phyloP scores from a whole-genome alignment of 129 eudicot genomes.

The Flaveria trinervia region DNA sequence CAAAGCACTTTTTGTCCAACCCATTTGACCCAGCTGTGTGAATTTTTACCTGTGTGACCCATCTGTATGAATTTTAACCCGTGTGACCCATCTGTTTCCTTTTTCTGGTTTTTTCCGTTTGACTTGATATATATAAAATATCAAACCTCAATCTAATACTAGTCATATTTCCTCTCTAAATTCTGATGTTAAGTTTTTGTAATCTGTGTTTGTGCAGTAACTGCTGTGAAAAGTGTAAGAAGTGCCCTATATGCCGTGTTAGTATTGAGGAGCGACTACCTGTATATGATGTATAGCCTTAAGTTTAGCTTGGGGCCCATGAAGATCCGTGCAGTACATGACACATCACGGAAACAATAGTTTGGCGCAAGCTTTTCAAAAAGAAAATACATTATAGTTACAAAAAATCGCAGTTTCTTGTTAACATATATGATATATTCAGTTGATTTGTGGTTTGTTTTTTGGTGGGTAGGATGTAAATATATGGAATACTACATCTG shows the following conservation, averaged over 20 bases:
- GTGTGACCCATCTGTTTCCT: not conserved
- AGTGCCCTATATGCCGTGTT: constrained; percentile 83
- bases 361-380: constrained; percentile 23
- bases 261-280: constrained; percentile 64
- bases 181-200: not conserved
- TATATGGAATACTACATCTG: constrained; percentile 32
- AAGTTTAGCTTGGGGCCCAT: not conserved
- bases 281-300: constrained; percentile 65
- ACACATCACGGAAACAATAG: constrained; percentile 18
- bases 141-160: not conserved
- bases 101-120: not conserved
- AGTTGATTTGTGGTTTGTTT: constrained; percentile 23
- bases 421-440: constrained; percentile 14
- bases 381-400: constrained; percentile 19
- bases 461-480: constrained; percentile 42
- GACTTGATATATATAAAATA: not conserved
- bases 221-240: constrained; percentile 79
- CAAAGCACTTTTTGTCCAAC: not conserved
- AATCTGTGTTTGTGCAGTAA: constrained; percentile 40
- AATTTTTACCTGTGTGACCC: not conserved
- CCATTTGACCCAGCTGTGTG: not conserved
- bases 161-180: not conserved
- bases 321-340: constrained; percentile 30
- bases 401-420: constrained; percentile 34
- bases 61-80: not conserved